Base-by-base conservation (phyloP, 352 stramenopile genomes). In the Pythium chondricola region DNA sequence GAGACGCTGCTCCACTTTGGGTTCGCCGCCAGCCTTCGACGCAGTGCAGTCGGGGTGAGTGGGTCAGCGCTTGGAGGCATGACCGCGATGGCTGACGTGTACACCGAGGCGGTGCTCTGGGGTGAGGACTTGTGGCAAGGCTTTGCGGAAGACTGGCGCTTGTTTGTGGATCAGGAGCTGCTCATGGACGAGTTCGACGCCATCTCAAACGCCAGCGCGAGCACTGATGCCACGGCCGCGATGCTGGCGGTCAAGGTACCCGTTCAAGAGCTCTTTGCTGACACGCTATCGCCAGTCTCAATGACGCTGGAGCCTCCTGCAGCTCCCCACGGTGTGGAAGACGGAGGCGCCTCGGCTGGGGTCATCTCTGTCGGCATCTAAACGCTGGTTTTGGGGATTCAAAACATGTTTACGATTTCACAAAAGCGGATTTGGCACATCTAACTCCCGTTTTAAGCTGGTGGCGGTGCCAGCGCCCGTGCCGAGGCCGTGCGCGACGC, bases 1-100 rank as follows among this genome's bases (percentile, higher is more conserved):
- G 73, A 89, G 30, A 43, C 83, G 11, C 44, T 87, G 11, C 61
- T 93, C 14, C 78, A 88, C 33, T 59, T 90, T 3, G 81, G 75
- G 14, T 90, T 87, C 43, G 79, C 81, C 0, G 69, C 75, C 0
- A 83, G 62, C 37, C 48, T 77, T 43, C 52, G 49, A 20, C 59
- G 53, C 16, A 57, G 25, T 21, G 17, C 21, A 7, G 14, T n/a
- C 41, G 21, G 31, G 5, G 35, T 27, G 13, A 30, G 17, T 5
- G 3, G 36, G 21, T 46, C 49, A 35, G 45, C 57, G 25, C 30
- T 55, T 17, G 49, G 32, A 5, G 42, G 25, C 14, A 43, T 62
- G 24, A 26, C 45, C 16, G 44, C 50, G 5, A 61, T 69, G 52
- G 35, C 52, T 3, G 57, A 67, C 20, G 57, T 32, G 11, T 25